Evolutionary conservation across 2,329 filamentous ascomycete genomes (phyloP).

Genomic region (Colletotrichum falcatum): DNA sequence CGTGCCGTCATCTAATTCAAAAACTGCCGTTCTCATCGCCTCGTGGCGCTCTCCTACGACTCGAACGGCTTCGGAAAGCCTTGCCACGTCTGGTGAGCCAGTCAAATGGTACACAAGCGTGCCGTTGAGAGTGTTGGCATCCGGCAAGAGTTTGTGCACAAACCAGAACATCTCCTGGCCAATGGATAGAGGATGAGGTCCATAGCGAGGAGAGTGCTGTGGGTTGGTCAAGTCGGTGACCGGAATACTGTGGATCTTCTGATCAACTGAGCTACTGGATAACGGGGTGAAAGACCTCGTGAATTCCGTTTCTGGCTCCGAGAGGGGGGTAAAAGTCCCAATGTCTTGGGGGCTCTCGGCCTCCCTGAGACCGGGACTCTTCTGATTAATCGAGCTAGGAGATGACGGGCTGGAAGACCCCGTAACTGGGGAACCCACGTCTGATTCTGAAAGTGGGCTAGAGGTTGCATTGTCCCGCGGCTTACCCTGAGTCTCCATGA

Average conservation of each 20-base stretch:
- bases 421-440: not conserved
- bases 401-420: too few relatives aligned
- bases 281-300: not conserved
- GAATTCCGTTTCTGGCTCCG: not conserved
- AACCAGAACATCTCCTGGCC: constrained; percentile 9
- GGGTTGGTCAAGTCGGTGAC: not conserved
- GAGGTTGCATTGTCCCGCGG: not conserved
- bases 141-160: not conserved
- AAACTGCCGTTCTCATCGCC: not conserved
- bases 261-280: not conserved
- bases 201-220: not conserved
- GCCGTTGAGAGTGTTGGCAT: constrained; percentile 4
- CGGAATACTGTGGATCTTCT: not conserved
- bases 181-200: not conserved
- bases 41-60: not conserved
- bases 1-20: not conserved
- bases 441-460: not conserved
- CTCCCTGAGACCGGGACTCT: not conserved
- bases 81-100: not conserved
- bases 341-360: not conserved
- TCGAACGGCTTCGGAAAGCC: not conserved
- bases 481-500: not conserved
- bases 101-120: not conserved
- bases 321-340: not conserved
- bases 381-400: not conserved